phyloP scores from a whole-genome alignment of 306 rosid species.

The Carpinus viminea region DNA sequence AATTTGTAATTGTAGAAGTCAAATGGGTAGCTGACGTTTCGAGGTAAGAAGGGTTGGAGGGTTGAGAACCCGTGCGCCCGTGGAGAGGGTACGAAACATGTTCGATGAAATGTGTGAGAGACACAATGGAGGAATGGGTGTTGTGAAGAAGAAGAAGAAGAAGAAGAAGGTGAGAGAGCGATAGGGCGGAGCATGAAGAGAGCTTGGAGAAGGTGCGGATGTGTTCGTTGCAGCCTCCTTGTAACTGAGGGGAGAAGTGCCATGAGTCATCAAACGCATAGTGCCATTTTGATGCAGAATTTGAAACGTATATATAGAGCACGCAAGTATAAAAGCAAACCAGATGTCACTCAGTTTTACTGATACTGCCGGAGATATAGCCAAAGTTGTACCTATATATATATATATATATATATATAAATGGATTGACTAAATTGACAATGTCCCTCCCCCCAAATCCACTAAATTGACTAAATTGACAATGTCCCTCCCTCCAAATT shows the following conservation, averaged over 20 bases:
- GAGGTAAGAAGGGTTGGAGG: conserved; percentile 34
- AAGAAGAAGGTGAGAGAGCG: conserved; percentile 1
- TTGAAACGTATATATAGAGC: not conserved
- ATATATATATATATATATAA: too few species aligned
- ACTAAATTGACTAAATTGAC: too few species aligned
- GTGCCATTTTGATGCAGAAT: not conserved
- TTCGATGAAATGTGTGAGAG: conserved; percentile 66
- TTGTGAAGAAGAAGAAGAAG: not conserved
- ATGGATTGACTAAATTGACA: too few species aligned
- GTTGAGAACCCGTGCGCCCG: conserved; percentile 27
- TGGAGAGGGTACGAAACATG: conserved; percentile 41
- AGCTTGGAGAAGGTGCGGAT: conserved; percentile 27
- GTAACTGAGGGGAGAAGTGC: conserved; percentile 43
- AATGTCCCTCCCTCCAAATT: too few species aligned
- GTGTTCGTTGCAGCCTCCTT: conserved; percentile 30
- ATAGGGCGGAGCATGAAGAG: not conserved
- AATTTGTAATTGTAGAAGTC: conserved; percentile 25
- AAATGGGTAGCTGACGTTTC: conserved; percentile 23
- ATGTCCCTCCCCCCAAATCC: too few species aligned
- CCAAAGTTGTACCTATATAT: too few species aligned
- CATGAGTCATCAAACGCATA: conserved; percentile 36
- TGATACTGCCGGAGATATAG: too few species aligned
- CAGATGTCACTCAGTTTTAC: too few species aligned
- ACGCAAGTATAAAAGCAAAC: too few species aligned
- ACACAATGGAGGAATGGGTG: not conserved